phyloP scores from a whole-genome alignment of 2,329 filamentous ascomycete species.

The Colletotrichum tofieldiae region DNA sequence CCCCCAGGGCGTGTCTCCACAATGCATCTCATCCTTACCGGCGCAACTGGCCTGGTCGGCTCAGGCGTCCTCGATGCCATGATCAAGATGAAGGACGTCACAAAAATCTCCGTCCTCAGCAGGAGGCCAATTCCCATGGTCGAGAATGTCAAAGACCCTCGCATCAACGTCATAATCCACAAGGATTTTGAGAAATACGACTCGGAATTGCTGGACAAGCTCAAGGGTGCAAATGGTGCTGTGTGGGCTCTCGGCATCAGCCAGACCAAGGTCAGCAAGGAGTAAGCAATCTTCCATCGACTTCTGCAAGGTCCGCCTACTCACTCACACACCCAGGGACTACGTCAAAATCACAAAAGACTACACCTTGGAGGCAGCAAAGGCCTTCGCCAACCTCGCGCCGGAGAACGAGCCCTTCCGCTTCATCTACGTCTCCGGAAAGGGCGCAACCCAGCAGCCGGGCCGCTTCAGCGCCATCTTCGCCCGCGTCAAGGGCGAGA shows the following conservation, averaged over 20 bases:
- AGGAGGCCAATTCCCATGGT: conserved; percentile 76
- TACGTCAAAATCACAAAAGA: conserved; percentile 79
- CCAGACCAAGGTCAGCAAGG: conserved; percentile 71
- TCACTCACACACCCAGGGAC: conserved; percentile 56
- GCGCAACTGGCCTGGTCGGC: conserved; percentile 78
- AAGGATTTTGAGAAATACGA: conserved; percentile 77
- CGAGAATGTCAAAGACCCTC: conserved; percentile 69
- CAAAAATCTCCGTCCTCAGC: conserved; percentile 78
- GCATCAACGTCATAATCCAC: conserved; percentile 78
- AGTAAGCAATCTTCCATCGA: conserved; percentile 58
- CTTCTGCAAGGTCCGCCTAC: background rate
- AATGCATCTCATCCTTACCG: conserved; percentile 78
- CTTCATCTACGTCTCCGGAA: conserved; percentile 81
- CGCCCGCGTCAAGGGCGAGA: conserved; percentile 77
- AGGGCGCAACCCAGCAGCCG: conserved; percentile 72
- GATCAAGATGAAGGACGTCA: conserved; percentile 69
- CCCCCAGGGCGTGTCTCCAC: conserved; percentile 8
- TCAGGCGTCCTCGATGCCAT: conserved; percentile 74
- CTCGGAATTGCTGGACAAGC: conserved; percentile 67
- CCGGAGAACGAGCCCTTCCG: conserved; percentile 68
- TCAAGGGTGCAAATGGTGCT: conserved; percentile 77
- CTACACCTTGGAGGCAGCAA: conserved; percentile 75
- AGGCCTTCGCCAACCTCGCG: conserved; percentile 69
- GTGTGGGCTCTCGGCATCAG: conserved; percentile 83
- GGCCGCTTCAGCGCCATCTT: conserved; percentile 71